These are phyloP conservation scores for Brettanomyces custersianus DNA, from an alignment of 805 yeast genomes.

Conservation along the genomic window DNA sequence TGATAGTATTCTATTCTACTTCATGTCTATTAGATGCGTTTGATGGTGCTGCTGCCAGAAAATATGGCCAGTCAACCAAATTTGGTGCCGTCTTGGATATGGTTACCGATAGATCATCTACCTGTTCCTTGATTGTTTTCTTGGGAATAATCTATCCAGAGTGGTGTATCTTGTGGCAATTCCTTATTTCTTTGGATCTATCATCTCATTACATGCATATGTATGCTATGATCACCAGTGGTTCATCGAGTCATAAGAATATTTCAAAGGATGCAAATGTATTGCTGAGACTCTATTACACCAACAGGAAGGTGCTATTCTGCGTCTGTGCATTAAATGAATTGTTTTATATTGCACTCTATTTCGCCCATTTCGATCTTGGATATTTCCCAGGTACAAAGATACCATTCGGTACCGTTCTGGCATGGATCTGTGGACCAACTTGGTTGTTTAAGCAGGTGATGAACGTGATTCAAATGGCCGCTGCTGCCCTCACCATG, in stretches of 20 bases:
- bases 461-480: slow-evolving; percentile 81
- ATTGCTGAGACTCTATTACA: slow-evolving; percentile 78
- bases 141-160: slow-evolving; percentile 72
- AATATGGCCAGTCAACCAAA: slow-evolving; percentile 76
- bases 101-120: slow-evolving; percentile 98
- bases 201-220: slow-evolving; percentile 97
- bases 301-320: slow-evolving; percentile 75
- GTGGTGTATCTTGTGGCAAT: slow-evolving; percentile 65
- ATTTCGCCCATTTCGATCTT: slow-evolving; percentile 59
- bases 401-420: slow-evolving; percentile 21
- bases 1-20: slow-evolving; percentile 64
- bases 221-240: slow-evolving; percentile 84
- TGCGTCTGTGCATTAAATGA: slow-evolving; percentile 90
- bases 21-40: slow-evolving; percentile 92
- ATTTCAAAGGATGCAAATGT: slow-evolving; percentile 63
- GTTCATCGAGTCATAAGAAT: slow-evolving; percentile 76
- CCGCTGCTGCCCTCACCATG: slow-evolving; percentile 71
- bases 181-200: slow-evolving; percentile 74
- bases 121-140: slow-evolving; percentile 85
- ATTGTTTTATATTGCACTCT: slow-evolving; percentile 82
- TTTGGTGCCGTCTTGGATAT: slow-evolving; percentile 97
- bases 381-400: slow-evolving; percentile 30
- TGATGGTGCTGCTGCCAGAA: slow-evolving; percentile 93
- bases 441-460: slow-evolving; percentile 86
- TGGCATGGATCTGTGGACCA: slow-evolving; percentile 59